Percentiles rank a stretch among this genome's conserved stretches.
These are phyloP conservation scores for Gossypium laxum DNA, from an alignment of 441 rosid species.

Conservation along the genomic window DNA sequence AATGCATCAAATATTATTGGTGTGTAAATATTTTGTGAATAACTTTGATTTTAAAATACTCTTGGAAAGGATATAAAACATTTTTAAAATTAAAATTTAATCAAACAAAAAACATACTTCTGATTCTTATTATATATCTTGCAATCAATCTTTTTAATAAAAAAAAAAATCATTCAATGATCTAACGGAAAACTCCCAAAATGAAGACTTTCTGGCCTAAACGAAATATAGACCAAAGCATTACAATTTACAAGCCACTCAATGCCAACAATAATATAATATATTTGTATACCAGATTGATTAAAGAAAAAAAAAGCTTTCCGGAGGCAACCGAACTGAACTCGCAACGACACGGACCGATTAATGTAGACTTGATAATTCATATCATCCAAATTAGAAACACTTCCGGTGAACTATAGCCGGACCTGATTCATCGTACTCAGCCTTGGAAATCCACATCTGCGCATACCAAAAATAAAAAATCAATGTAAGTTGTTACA, in stretches of 20 bases:
- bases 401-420: constrained; percentile 35
- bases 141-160: background rate
- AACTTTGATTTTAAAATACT: too few species aligned
- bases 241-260: constrained; percentile 1
- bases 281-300: too few species aligned
- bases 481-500: background rate
- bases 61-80: too few species aligned
- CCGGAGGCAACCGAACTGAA: constrained; percentile 6
- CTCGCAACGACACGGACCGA: background rate
- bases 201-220: background rate
- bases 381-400: constrained; percentile 18
- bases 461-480: background rate
- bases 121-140: too few species aligned
- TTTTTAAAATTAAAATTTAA: too few species aligned
- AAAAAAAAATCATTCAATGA: background rate
- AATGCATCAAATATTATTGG: too few species aligned
- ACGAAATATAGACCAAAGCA: constrained; percentile 14
- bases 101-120: too few species aligned
- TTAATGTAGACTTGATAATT: background rate
- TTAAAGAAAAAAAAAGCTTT: constrained; percentile 3
- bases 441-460: constrained; percentile 40
- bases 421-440: constrained; percentile 35
- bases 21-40: too few species aligned
- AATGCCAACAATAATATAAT: constrained; percentile 3
- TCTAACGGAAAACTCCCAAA: background rate